Evolutionary conservation across 1,284 basidiomycete species (phyloP).

Genomic region (Irpex rosettiformis): DNA sequence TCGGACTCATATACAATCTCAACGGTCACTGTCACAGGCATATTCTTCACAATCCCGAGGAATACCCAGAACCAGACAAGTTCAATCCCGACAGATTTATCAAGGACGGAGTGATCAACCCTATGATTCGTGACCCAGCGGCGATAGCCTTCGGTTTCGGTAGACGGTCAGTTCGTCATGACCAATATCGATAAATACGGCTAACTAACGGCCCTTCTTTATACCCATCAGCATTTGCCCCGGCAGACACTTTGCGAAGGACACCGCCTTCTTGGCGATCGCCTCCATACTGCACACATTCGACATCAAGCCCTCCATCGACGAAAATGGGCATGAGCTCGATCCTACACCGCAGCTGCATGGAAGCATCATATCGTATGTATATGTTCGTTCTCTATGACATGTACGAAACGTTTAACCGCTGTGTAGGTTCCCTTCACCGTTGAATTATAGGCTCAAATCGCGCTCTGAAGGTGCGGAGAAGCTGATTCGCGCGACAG

Average conservation of each 20-base stretch:
- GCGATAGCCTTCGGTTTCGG: constrained; percentile 21
- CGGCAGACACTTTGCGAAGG: constrained; percentile 37
- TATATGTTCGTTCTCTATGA: no score
- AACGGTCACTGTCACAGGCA: neutral
- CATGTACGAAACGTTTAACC: no score
- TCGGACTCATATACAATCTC: no score
- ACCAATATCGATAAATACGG: neutral
- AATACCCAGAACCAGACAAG: constrained; percentile 17
- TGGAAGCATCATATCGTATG: constrained; percentile 2
- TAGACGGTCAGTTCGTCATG: constrained; percentile 8
- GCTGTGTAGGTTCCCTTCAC: neutral
- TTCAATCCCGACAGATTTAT: constrained; percentile 27
- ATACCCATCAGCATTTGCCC: constrained; percentile 34
- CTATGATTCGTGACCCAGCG: neutral
- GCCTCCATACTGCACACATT: constrained; percentile 37
- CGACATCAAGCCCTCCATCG: constrained; percentile 30
- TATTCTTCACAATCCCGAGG: constrained; percentile 22
- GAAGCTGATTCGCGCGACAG: no score
- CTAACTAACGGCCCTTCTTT: neutral
- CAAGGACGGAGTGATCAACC: constrained; percentile 1
- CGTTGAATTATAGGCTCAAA: neutral
- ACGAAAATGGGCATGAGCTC: constrained; percentile 7
- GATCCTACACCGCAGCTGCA: constrained; percentile 7
- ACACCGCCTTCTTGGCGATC: constrained; percentile 37
- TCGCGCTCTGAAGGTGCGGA: no score